phyloP scores from a whole-genome alignment of 768 basidiomycete species.

The Amanita fuliginea region DNA sequence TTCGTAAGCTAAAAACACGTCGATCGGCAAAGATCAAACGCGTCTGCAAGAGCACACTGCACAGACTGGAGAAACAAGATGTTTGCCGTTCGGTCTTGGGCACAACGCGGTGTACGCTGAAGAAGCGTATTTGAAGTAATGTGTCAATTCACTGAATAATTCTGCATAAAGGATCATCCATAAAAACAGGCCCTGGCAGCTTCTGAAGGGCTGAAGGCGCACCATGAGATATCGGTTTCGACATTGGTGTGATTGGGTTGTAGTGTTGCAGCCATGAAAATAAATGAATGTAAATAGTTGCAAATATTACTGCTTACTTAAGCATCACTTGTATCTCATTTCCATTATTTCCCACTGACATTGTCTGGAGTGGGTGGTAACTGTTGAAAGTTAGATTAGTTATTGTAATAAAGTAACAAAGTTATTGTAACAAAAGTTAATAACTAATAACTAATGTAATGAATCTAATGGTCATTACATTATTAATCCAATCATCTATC shows the following conservation, averaged over 20 bases:
- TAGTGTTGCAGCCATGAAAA: too few relatives aligned
- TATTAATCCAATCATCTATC: too few relatives aligned
- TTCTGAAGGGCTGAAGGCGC: not conserved
- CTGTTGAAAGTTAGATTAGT: too few relatives aligned
- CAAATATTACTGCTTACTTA: slow-evolving; percentile 13
- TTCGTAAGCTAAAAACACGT: slow-evolving; percentile 26
- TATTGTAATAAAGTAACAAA: too few relatives aligned
- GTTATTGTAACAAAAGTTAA: too few relatives aligned
- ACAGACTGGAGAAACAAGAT: slow-evolving; percentile 24
- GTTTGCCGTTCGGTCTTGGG: slow-evolving; percentile 38
- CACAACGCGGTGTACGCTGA: slow-evolving; percentile 36
- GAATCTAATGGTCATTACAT: too few relatives aligned
- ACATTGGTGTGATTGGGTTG: not conserved
- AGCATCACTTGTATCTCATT: too few relatives aligned
- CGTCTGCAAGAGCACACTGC: not conserved
- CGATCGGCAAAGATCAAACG: not conserved
- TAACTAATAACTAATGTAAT: too few relatives aligned
- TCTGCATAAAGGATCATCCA: slow-evolving; percentile 14
- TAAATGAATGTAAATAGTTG: not conserved
- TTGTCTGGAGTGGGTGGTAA: slow-evolving; percentile 7
- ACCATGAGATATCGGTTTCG: not conserved
- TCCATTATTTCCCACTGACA: slow-evolving; percentile 12
- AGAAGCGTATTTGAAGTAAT: slow-evolving; percentile 47
- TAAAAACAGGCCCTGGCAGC: not conserved
- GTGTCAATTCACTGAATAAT: slow-evolving; percentile 31